Percentiles rank a stretch among this genome's conserved stretches.
phyloP scores from a whole-genome alignment of 1,284 basidiomycete genomes.

The Lentinula novae-zelandiae region DNA sequence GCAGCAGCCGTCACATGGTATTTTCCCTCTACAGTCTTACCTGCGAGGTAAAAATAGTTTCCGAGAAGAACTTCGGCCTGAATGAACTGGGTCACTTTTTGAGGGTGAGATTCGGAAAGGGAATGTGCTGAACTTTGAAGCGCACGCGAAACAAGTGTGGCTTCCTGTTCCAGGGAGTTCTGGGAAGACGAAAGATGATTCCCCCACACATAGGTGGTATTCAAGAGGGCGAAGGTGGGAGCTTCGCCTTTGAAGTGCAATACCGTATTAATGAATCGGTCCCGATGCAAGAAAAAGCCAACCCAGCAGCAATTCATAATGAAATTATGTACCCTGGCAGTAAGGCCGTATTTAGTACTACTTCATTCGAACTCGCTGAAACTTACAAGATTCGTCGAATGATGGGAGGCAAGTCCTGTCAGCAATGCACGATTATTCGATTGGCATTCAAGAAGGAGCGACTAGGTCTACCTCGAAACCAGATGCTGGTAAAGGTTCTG shows the following conservation, averaged over 20 bases:
- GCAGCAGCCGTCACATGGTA: slow-evolving; percentile 40
- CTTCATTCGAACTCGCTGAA: background rate
- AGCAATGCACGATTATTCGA: background rate
- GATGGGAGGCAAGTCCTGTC: background rate
- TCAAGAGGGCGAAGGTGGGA: slow-evolving; percentile 21
- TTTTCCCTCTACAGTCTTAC: slow-evolving; percentile 36
- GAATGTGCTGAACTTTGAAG: slow-evolving; percentile 26
- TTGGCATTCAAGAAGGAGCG: background rate
- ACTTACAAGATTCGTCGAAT: background rate
- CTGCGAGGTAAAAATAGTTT: slow-evolving; percentile 39
- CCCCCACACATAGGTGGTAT: slow-evolving; percentile 24
- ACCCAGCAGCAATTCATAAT: background rate
- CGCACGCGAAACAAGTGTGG: slow-evolving; percentile 5
- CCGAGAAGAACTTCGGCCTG: slow-evolving; percentile 45
- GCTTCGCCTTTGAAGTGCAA: slow-evolving; percentile 1
- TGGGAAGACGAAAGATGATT: slow-evolving; percentile 17
- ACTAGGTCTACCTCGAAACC: background rate
- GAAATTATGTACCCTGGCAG: background rate
- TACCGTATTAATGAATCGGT: slow-evolving; percentile 2
- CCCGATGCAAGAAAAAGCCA: slow-evolving; percentile 5
- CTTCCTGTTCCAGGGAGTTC: background rate
- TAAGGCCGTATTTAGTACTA: background rate
- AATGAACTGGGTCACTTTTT: slow-evolving; percentile 35
- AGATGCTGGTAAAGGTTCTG: background rate
- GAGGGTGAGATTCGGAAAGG: slow-evolving; percentile 28